A percentile compares a stretch with the other conserved stretches of the same genome.
phyloP scores from a whole-genome alignment of 345 rosid genomes.

The Reutealis trisperma region DNA sequence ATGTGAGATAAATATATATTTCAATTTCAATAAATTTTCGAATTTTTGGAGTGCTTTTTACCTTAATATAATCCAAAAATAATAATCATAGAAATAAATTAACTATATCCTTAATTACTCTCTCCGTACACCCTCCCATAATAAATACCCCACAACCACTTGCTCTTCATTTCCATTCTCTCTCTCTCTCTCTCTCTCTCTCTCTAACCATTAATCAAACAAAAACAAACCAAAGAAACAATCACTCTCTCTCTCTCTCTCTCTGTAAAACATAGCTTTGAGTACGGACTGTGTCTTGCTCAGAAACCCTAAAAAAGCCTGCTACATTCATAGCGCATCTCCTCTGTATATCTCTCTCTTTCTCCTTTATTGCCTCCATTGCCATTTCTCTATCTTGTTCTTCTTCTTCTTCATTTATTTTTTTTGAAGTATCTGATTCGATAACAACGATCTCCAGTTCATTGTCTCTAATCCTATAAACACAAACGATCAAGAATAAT shows the following conservation, averaged over 20 bases:
- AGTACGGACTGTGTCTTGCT: slow-evolving; percentile 31
- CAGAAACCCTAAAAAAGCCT: slow-evolving; percentile 40
- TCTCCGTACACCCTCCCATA: not conserved
- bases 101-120: too few species aligned
- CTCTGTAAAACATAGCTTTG: slow-evolving; percentile 6
- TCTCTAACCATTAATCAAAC: not conserved
- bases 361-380: not conserved
- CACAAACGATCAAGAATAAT: slow-evolving; percentile 3
- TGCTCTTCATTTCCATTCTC: slow-evolving; percentile 7
- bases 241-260: not conserved
- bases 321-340: slow-evolving; percentile 21
- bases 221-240: slow-evolving; percentile 9
- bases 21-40: too few species aligned
- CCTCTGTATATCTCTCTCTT: slow-evolving; percentile 4
- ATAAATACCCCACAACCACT: slow-evolving; percentile 47
- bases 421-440: slow-evolving; percentile 9
- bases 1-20: too few species aligned
- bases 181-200: not conserved
- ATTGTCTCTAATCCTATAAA: not conserved
- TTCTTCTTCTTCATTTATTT: not conserved
- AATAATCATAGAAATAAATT: too few species aligned
- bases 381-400: not conserved
- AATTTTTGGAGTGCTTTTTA: too few species aligned
- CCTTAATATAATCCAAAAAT: too few species aligned
- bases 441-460: not conserved